Evolutionary conservation across 192 early-diverging fungal genomes (phyloP).

Genomic region (Backusella luteola): DNA sequence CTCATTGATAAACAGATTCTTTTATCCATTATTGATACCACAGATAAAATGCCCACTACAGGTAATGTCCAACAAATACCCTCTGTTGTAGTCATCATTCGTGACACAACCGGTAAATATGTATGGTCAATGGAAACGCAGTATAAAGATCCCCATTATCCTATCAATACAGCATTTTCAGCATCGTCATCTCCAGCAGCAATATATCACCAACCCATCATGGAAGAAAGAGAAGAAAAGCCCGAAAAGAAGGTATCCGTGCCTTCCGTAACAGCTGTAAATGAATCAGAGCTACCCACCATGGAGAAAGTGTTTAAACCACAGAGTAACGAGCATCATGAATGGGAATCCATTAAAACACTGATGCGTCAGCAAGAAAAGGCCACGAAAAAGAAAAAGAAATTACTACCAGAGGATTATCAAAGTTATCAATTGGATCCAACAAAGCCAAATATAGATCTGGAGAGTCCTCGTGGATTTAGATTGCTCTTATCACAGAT

Average conservation of each 20-base stretch:
- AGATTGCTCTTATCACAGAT: constrained; percentile 63
- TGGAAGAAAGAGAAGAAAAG: not conserved
- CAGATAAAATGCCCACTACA: not conserved
- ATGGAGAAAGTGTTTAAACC: constrained; percentile 37
- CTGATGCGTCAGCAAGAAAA: constrained; percentile 29
- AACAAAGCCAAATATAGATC: constrained; percentile 23
- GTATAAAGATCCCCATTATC: constrained; percentile 41
- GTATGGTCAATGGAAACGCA: constrained; percentile 60
- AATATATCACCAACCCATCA: not conserved
- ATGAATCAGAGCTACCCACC: constrained; percentile 33
- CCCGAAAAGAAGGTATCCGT: not conserved
- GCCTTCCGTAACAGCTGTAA: constrained; percentile 11
- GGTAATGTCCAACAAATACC: constrained; percentile 32
- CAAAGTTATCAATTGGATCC: constrained; percentile 26
- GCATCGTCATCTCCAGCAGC: not conserved
- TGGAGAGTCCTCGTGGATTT: constrained; percentile 47
- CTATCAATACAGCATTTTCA: not conserved
- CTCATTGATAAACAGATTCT: constrained; percentile 66
- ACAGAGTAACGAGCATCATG: constrained; percentile 26
- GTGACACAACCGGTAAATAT: constrained; percentile 72
- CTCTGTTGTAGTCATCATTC: constrained; percentile 54
- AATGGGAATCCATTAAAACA: constrained; percentile 29
- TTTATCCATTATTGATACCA: constrained; percentile 62
- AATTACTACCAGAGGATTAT: not conserved
- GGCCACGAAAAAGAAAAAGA: not conserved